Base-by-base conservation (phyloP, 805 yeast species). In the Metschnikowia arizonensis region DNA sequence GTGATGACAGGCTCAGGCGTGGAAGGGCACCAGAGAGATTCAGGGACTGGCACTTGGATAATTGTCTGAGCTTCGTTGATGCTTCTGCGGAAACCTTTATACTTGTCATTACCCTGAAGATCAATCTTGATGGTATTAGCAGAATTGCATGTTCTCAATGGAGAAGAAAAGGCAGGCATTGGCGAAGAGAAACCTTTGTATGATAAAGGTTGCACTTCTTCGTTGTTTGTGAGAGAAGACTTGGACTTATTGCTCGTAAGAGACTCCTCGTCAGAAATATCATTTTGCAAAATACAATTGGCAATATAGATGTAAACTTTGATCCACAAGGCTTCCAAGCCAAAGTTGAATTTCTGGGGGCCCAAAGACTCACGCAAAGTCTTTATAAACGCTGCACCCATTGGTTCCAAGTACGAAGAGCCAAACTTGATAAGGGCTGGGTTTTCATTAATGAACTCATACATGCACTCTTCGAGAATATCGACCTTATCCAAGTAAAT, bases 81-180 rank as follows among this genome's bases (percentile, higher is more conserved):
- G 48, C 63, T 64, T 58, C 74, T 62, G 61, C 75, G 68, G 55
- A 71, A 71, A 1, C 75, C 75, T 47, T 54, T 64, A 54, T 71
- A 71, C 46, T 66, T 69, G 35, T 61, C 67, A 48, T 67, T 67
- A 10, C 56, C 55, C 23, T 54, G 47, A 21, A 66, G 59, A 18
- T 62, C 56, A 41, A 67, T 54, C 34, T 56, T 56, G 49, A 64
- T 58, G 12, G 57, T 50, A 17, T 44, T 48, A 21, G 39, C 17
- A n/a, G 35, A 17, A n/a, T 25, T 23, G 9, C 24, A 39, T 8
- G 26, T 23, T 8, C 15, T 12, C 6, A 33, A n/a, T 12, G 44
- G 18, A 24, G 26, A 19, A 19, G 18, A 26, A 25, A 47, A 42
- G n/a, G 38, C 33, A 9, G 50, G 51, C 37, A 30, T 15, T 4